Evolutionary conservation across 257 asterid genomes (phyloP), one percentile per base, ranked within the genome.

Genomic region (Solanum boliviense): DNA sequence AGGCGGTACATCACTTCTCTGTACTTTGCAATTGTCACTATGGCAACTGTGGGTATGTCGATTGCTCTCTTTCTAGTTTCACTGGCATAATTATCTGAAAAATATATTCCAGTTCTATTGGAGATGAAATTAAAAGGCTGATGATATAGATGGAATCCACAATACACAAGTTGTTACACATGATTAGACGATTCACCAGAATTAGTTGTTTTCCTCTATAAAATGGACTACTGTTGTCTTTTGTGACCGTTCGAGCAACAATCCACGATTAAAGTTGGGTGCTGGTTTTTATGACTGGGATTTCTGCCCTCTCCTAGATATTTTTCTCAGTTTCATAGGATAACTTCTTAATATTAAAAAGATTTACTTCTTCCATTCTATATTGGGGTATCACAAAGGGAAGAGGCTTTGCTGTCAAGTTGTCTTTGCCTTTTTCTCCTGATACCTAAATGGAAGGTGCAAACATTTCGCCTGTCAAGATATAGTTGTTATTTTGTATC

Each of bases 31-130:
- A 92, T 97, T 21, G 98, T 95, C 86, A 97, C 99, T 35, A 97
- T 97, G 99, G 98, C 98, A 46, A 97, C 99, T 32, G 98, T 97
- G 41, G 99, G 99, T 96, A 90, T 92, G 98, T 91, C 41, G 65
- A 11, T 76, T 29, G 16, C 75, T 85, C 79, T 34, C 71, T 20
- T 82, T 82, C 31, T 41, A 48, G 31, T 48, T 29, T 52, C 29
- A 46, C 44, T 31, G 41, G 35, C 13, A 0, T 20, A 29, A 71
- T 25, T 67, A 58, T 62, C 29, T 79, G 12, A 34, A 12, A 12
- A 44, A 25, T 12, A 84, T 18, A 27, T 65, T 60, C 36, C 31
- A 82, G 27, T 56, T 52, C 23, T 48, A 36, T n/a, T 86, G 60
- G 82, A 84, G 82, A 71, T 38, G 41, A 81, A 52, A 48, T 41